Base-by-base conservation (phyloP, 2,329 filamentous ascomycete genomes). In the Colletotrichum cereale region DNA sequence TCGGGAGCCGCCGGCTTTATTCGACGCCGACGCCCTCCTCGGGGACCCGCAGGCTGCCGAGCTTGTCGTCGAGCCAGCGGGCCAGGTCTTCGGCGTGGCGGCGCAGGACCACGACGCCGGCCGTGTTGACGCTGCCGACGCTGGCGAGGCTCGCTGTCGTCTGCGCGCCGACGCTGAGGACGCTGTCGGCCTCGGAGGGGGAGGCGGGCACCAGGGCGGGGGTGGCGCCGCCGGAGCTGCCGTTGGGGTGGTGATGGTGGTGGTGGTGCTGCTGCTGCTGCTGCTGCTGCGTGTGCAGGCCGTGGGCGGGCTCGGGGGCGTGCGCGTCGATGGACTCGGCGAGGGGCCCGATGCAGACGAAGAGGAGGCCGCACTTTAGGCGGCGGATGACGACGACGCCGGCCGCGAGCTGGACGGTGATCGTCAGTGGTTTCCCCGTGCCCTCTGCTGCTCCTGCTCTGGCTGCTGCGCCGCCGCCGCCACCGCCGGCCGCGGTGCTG, bases 81-180 rank as follows among this genome's bases (percentile, higher is more conserved):
- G 87, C 88, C 66, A 91, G 81, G 73, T 91, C 88, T 74, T 89
- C 87, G 5, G 88, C 87, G 67, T 89, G 87, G 67, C 86, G 83
- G 69, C 88, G 83, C 78, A 89, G 85, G 11, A 83, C 82, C 62
- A 87, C 83, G 26, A 89, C 85, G 29, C 83, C 86, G 2, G 83
- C 83, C 2, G 85, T 80, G 4, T 79, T 80, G 21, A 80, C 78
- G 58, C 80, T 83, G 3, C 81, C 78, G n/a, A 77, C 77, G 71
- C 81, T 82, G 36, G 81, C 79, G 48, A 78, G 79, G 71, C 80
- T 84, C 40, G 81, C 80, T 40, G 81, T 83, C n/a, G 85, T 85
- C 44, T 83, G 82, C 1, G 80, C 85, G 11, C 83, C 84, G 0
- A 81, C 80, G 73, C 86, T 87, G 50, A 80, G 75, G 60, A 87